Conservation (phyloP, 2,329 filamentous ascomycete genomes). For the Cladophialophora chaetospira region DNA sequence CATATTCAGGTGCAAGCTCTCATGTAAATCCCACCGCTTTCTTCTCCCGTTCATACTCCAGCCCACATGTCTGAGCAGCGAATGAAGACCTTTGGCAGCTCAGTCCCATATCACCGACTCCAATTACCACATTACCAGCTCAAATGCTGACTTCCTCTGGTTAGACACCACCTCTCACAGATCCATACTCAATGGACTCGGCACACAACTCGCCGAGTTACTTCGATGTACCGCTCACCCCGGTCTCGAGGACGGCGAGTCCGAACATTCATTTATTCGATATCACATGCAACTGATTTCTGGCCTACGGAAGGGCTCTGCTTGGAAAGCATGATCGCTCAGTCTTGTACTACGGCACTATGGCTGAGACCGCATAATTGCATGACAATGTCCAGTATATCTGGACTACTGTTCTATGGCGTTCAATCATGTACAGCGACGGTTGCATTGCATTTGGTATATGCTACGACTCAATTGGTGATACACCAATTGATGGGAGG, state of each 20-base stretch:
- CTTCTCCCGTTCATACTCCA: conserved; percentile 30
- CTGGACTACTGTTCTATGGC: not conserved
- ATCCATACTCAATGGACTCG: conserved; percentile 45
- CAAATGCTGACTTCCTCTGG: conserved; percentile 31
- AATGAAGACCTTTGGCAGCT: conserved; percentile 14
- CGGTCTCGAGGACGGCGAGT: conserved; percentile 45
- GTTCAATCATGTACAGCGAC: not conserved
- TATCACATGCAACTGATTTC: conserved; percentile 26
- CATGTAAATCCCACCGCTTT: conserved; percentile 46
- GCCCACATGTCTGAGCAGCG: conserved; percentile 27
- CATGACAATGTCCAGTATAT: not conserved
- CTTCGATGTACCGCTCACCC: conserved; percentile 45
- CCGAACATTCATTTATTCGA: conserved; percentile 38
- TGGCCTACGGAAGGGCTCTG: not conserved
- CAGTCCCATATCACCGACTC: conserved; percentile 10
- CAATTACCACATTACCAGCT: conserved; percentile 24
- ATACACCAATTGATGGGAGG: conserved; percentile 2
- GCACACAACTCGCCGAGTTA: conserved; percentile 46
- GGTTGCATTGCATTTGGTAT: conserved; percentile 2
- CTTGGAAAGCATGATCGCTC: not conserved
- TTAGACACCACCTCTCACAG: conserved; percentile 43
- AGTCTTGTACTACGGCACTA: not conserved
- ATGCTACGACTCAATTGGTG: conserved; percentile 10
- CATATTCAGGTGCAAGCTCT: conserved; percentile 42
- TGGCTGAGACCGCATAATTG: not conserved